These are phyloP conservation scores for Myxozyma sirexii DNA, from an alignment of 805 yeast species.

Conservation along the genomic window DNA sequence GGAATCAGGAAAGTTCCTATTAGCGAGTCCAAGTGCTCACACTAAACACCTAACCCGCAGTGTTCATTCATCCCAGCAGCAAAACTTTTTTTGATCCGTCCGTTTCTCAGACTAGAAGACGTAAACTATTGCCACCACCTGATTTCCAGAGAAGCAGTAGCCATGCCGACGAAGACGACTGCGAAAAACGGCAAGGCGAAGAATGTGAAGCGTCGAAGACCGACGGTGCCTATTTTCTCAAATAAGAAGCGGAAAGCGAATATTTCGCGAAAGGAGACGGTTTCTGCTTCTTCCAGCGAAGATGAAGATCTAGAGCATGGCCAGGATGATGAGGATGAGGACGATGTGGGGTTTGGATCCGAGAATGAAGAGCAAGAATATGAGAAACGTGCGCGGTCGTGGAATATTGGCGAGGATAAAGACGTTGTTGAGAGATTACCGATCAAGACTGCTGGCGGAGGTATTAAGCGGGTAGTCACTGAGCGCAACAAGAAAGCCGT, in stretches of 20 bases:
- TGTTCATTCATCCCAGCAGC: neutral
- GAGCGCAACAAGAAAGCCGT: constrained; percentile 23
- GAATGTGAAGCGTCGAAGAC: neutral
- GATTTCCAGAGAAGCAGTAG: neutral
- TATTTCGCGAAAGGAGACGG: neutral
- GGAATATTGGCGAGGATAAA: constrained; percentile 44
- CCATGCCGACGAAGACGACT: neutral
- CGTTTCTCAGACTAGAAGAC: neutral
- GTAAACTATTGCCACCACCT: neutral
- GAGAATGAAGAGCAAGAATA: constrained; percentile 80
- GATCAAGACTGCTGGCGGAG: constrained; percentile 71
- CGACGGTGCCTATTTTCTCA: neutral
- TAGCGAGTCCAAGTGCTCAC: no score
- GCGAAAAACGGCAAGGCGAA: neutral
- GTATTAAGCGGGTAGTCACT: constrained; percentile 63
- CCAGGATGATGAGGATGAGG: neutral
- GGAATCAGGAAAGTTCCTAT: no score
- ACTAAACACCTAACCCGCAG: no score
- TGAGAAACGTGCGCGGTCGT: constrained; percentile 68
- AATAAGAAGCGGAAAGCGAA: neutral
- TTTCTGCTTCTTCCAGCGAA: neutral
- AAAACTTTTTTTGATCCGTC: neutral
- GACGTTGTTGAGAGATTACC: constrained; percentile 73
- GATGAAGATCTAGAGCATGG: neutral
- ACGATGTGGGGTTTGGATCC: constrained; percentile 16